Base-by-base conservation (phyloP, 2,329 filamentous ascomycete species). In the Aspergillus bombycis region DNA sequence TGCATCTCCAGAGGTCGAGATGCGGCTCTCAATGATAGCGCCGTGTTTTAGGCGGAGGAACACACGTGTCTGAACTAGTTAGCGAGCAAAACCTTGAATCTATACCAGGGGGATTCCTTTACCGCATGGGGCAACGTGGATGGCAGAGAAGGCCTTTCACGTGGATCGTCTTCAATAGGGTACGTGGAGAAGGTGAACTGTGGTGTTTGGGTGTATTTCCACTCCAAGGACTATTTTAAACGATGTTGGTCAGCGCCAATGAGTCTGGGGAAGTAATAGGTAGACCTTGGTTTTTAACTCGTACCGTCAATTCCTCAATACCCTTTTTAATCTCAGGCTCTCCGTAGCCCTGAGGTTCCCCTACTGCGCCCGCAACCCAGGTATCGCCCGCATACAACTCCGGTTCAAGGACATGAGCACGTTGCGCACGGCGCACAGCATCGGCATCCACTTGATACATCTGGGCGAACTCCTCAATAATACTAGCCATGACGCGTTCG, bases 151-250 rank as follows among this genome's bases (percentile, higher is more conserved):
- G 87, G 86, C 45, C 87, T 81, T 63, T 84, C 78, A 61, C 88
- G 79, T 61, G 86, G 80, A 77, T 91, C 83, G 48, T 87, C 81
- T 66, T 87, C 81, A 65, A 84, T 84, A 43, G 89, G 78, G 75
- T 85, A 80, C 4, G 85, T 88, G 4, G 86, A 88, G 68, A 94
- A 88, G 9, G 85, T 88, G 75, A 97, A 97, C 61, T 89, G 89
- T 1, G 94, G 94, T 2, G 94, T 97, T 79, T 97, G 93, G 2
- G 86, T 86, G 77, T 90, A 97, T 62, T 90, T 90, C 93, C 93
- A 97, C 70, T 79, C 77, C 60, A 68, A 53, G 48, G 75, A 84
- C 72, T 83, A 70, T 58, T 52, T 41, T 16, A 26, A 14, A 58
- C 7, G 57, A 41, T 21, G 23, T 16, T 43, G 2, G 41, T 30